Conservation (phyloP, 352 stramenopile species). For the Phytophthora megakarya region DNA sequence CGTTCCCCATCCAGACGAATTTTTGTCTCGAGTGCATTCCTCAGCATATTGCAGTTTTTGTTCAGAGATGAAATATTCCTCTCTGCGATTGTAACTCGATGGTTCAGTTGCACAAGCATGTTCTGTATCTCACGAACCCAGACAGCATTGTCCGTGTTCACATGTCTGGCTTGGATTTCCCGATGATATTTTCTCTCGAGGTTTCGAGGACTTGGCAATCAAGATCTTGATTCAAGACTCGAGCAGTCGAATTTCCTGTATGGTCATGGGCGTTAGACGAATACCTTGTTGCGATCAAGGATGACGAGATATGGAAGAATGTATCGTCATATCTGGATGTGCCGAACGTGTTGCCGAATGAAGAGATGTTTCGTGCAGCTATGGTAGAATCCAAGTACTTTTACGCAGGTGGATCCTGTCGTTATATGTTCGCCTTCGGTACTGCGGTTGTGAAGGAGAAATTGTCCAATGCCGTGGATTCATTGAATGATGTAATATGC, state of each 20-base stretch:
- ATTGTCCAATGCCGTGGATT: conserved; percentile 5
- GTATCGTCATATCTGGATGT: conserved; percentile 10
- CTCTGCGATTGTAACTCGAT: background rate
- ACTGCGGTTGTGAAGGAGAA: background rate
- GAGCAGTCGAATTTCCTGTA: conserved; percentile 7
- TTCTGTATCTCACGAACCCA: conserved; percentile 40
- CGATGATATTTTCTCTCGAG: too few species aligned
- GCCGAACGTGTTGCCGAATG: background rate
- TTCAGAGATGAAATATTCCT: conserved; percentile 8
- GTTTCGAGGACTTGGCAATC: too few species aligned
- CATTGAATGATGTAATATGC: background rate
- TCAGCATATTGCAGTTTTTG: conserved; percentile 1
- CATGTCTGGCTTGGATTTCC: conserved; percentile 31
- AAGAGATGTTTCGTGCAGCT: conserved; percentile 4
- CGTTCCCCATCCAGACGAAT: background rate
- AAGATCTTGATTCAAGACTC: too few species aligned
- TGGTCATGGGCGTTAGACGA: conserved; percentile 20
- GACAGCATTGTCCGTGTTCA: conserved; percentile 36
- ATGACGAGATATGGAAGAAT: conserved; percentile 10
- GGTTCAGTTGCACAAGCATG: conserved; percentile 8
- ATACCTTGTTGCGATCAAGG: conserved; percentile 8
- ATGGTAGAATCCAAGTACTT: conserved; percentile 26
- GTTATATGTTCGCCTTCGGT: conserved; percentile 19
- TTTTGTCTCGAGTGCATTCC: conserved; percentile 1
- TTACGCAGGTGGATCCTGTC: conserved; percentile 21